These are phyloP conservation scores for Mycena kentingensis DNA, from an alignment of 768 basidiomycete species.

Conservation along the genomic window DNA sequence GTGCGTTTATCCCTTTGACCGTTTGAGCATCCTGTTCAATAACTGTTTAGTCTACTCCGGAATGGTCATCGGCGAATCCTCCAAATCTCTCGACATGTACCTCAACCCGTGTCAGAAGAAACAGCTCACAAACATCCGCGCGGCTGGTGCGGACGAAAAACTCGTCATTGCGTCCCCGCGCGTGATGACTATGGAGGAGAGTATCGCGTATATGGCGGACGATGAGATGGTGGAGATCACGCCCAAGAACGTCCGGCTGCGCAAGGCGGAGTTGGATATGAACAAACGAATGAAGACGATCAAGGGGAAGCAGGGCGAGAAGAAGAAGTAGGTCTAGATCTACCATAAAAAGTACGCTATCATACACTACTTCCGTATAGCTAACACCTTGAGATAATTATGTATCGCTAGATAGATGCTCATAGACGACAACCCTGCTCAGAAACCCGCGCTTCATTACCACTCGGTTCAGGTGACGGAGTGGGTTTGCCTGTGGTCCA, in stretches of 20 bases:
- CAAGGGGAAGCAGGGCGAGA: slow-evolving; percentile 23
- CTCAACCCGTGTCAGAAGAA: slow-evolving; percentile 52
- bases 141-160: slow-evolving; percentile 52
- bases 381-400: not conserved
- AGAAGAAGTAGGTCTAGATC: slow-evolving; percentile 19
- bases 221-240: slow-evolving; percentile 53
- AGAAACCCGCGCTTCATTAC: too few relatives aligned
- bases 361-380: not conserved
- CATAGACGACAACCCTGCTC: not conserved
- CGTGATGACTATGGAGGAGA: slow-evolving; percentile 48
- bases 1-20: slow-evolving; percentile 25
- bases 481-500: too few relatives aligned
- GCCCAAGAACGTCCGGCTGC: slow-evolving; percentile 41
- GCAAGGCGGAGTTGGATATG: slow-evolving; percentile 44
- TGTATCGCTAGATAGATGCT: not conserved
- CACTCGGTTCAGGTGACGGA: too few relatives aligned
- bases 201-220: slow-evolving; percentile 50
- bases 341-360: not conserved
- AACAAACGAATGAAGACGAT: slow-evolving; percentile 35
- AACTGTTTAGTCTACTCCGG: slow-evolving; percentile 45
- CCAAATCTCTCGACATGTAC: slow-evolving; percentile 47
- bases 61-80: slow-evolving; percentile 54
- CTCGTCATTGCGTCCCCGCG: slow-evolving; percentile 48
- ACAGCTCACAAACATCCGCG: slow-evolving; percentile 51
- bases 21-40: not conserved